Percentiles rank a stretch among this genome's conserved stretches.
Conservation (phyloP, 2,329 filamentous ascomycete genomes). For the Coniosporium tulheliwenetii region DNA sequence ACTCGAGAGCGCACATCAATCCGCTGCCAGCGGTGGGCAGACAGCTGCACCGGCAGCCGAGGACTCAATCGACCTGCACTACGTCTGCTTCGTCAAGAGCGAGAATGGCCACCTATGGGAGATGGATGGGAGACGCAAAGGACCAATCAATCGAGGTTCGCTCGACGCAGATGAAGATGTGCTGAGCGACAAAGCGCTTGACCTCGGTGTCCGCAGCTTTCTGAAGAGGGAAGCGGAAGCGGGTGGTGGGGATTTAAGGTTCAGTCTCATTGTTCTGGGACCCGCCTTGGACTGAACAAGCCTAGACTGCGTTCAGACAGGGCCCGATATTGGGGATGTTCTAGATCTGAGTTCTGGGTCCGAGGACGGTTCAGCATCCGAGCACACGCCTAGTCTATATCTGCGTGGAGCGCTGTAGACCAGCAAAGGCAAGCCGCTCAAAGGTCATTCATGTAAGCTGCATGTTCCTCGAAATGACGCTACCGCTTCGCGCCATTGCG, state of each 20-base stretch:
- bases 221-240: slow-evolving; percentile 39
- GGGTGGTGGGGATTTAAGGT: slow-evolving; percentile 42
- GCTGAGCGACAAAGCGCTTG: slow-evolving; percentile 54
- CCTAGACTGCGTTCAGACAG: too few relatives aligned
- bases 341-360: not conserved
- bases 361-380: too few relatives aligned
- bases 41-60: slow-evolving; percentile 62
- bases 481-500: too few relatives aligned
- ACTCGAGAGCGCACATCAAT: slow-evolving; percentile 64
- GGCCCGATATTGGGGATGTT: not conserved
- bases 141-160: slow-evolving; percentile 48
- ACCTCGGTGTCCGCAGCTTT: slow-evolving; percentile 49
- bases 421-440: too few relatives aligned
- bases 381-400: too few relatives aligned
- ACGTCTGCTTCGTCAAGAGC: slow-evolving; percentile 82
- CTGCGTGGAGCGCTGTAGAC: too few relatives aligned
- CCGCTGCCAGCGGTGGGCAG: slow-evolving; percentile 62
- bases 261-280: slow-evolving; percentile 46
- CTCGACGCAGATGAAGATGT: slow-evolving; percentile 30
- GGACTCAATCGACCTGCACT: slow-evolving; percentile 84
- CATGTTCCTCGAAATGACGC: too few relatives aligned
- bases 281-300: slow-evolving; percentile 35
- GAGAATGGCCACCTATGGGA: slow-evolving; percentile 59
- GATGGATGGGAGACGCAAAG: slow-evolving; percentile 59
- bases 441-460: too few relatives aligned